Conservation (phyloP, 768 basidiomycete species). For the Rhodosporidiobolus sp. region DNA sequence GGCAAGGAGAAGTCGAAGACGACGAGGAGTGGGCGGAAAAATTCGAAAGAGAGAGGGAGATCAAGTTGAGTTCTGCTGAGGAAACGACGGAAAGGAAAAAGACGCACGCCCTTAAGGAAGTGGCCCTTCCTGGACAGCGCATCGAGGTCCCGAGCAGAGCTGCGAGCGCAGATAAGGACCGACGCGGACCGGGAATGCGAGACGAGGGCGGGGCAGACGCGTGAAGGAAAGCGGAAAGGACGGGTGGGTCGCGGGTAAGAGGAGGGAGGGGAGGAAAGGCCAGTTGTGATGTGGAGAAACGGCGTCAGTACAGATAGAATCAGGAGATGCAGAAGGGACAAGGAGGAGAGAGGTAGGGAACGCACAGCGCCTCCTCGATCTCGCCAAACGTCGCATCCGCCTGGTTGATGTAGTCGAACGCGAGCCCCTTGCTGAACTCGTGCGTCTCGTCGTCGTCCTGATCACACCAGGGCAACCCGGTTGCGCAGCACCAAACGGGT, state of each 20-base stretch:
- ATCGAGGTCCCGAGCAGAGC: constrained; percentile 54
- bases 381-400: constrained; percentile 68
- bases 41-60: too few species aligned
- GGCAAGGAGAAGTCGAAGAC: background rate
- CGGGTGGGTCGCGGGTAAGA: background rate
- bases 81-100: constrained; percentile 45
- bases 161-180: too few species aligned
- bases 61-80: too few species aligned
- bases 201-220: background rate
- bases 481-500: background rate
- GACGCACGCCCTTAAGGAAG: constrained; percentile 83
- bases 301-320: background rate
- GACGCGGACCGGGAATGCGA: too few species aligned
- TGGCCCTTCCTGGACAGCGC: constrained; percentile 76
- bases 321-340: background rate
- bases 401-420: constrained; percentile 74
- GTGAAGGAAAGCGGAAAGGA: background rate
- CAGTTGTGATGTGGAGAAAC: too few species aligned
- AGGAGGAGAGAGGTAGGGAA: constrained; percentile 3
- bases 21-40: background rate
- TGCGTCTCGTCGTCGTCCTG: constrained; percentile 67
- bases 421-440: constrained; percentile 77
- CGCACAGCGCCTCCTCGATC: constrained; percentile 79
- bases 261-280: background rate
- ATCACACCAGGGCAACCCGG: too few species aligned